Conservation (phyloP, 768 basidiomycete species). For the Lentinula detonsa region DNA sequence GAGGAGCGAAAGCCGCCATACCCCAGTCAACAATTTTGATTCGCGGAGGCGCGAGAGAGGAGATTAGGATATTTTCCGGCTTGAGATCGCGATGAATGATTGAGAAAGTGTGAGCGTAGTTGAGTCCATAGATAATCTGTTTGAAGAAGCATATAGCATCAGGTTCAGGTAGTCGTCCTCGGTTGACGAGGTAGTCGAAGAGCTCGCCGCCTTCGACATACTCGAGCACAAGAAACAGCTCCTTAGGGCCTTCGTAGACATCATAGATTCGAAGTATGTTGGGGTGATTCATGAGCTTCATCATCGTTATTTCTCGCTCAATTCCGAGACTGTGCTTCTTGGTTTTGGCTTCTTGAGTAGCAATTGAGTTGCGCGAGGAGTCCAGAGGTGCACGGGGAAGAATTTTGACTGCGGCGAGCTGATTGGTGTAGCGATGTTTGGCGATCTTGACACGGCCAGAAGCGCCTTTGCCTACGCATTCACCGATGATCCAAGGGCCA, state of each 20-base stretch:
- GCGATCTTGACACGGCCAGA: conserved; percentile 95
- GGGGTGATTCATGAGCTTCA: conserved; percentile 99
- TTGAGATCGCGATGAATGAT: conserved; percentile 98
- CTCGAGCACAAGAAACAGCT: conserved; percentile 90
- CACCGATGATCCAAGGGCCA: conserved; percentile 90
- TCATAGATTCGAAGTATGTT: conserved; percentile 95
- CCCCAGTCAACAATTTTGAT: conserved; percentile 99
- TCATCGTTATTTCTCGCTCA: conserved; percentile 95
- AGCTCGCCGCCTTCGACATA: conserved; percentile 96
- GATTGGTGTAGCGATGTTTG: conserved; percentile 75
- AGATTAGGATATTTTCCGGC: conserved; percentile 94
- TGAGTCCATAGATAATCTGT: conserved; percentile 91
- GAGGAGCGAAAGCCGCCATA: conserved; percentile 94
- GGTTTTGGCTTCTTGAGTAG: conserved; percentile 60
- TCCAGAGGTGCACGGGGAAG: conserved; percentile 78
- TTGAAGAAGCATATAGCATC: conserved; percentile 93
- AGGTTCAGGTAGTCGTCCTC: conserved; percentile 69
- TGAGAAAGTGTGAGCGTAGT: conserved; percentile 96
- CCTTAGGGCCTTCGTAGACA: conserved; percentile 88
- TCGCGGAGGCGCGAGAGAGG: conserved; percentile 70
- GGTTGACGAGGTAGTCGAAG: conserved; percentile 92
- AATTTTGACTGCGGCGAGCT: conserved; percentile 95
- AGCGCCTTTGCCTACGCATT: conserved; percentile 91
- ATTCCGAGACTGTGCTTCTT: conserved; percentile 84
- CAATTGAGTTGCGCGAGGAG: conserved; percentile 63